phyloP scores from a whole-genome alignment of 805 yeast species.

The Priceomyces carsonii region DNA sequence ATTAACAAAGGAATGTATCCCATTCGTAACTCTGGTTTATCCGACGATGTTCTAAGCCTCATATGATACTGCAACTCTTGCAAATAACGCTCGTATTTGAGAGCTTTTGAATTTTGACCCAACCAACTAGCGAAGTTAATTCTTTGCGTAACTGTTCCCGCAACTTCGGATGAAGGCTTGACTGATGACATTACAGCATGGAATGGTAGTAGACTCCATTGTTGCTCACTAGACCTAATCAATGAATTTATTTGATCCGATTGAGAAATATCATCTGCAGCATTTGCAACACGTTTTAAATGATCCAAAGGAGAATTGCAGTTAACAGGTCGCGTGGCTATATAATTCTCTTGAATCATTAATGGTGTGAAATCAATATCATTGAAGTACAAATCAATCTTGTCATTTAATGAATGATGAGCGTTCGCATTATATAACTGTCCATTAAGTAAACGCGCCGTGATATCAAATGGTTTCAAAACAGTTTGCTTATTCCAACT shows the following conservation, averaged over 20 bases:
- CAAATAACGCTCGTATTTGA: conserved; percentile 73
- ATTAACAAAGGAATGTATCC: conserved; percentile 71
- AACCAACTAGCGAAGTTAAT: conserved; percentile 82
- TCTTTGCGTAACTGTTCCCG: conserved; percentile 69
- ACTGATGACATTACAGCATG: conserved; percentile 88
- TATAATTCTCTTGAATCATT: conserved; percentile 94
- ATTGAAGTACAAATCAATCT: conserved; percentile 86
- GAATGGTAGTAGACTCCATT: conserved; percentile 90
- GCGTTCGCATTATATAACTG: conserved; percentile 55
- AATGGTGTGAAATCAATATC: conserved; percentile 94
- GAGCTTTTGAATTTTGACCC: conserved; percentile 84
- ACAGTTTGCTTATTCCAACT: conserved; percentile 91
- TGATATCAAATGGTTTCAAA: conserved; percentile 89
- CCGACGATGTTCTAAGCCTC: conserved; percentile 75
- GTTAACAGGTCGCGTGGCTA: conserved; percentile 59
- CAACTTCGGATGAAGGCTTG: conserved; percentile 70
- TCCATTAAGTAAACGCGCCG: conserved; percentile 62
- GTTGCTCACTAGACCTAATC: conserved; percentile 89
- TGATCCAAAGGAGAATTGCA: conserved; percentile 49
- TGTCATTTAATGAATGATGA: conserved; percentile 67
- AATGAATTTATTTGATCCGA: conserved; percentile 79
- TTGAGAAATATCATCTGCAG: conserved; percentile 85
- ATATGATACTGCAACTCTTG: conserved; percentile 91
- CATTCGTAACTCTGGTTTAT: conserved; percentile 70
- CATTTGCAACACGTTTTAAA: conserved; percentile 64